phyloP scores from a whole-genome alignment of 495 filamentous ascomycete genomes.

The Penicillium lividum region DNA sequence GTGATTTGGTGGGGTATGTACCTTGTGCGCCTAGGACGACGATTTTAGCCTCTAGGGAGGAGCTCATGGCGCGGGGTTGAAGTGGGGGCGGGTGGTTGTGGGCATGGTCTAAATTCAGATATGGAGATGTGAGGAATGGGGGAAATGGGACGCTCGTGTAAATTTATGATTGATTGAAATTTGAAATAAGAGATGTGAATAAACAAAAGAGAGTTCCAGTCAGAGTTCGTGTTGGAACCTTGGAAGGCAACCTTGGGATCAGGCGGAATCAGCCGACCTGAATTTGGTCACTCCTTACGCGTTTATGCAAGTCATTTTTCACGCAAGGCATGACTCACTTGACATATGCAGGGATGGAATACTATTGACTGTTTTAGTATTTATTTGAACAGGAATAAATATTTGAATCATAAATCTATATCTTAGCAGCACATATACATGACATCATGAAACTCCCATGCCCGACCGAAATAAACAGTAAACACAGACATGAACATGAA shows the following conservation, averaged over 20 bases:
- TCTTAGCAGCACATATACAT: slow-evolving; percentile 12
- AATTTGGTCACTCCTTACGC: not conserved
- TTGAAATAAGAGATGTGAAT: not conserved
- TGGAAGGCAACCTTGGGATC: not conserved
- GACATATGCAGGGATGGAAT: not conserved
- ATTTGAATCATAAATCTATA: not conserved
- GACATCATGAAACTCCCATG: slow-evolving; percentile 10
- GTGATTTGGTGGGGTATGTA: slow-evolving; percentile 17
- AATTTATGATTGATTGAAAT: not conserved
- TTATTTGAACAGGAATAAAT: not conserved
- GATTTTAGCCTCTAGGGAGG: slow-evolving; percentile 86
- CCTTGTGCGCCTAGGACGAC: slow-evolving; percentile 85
- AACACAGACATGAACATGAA: slow-evolving; percentile 18
- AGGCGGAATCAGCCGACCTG: slow-evolving; percentile 20
- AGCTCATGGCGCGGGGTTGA: slow-evolving; percentile 58
- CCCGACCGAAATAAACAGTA: slow-evolving; percentile 9
- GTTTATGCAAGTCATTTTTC: slow-evolving; percentile 1
- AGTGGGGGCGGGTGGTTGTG: slow-evolving; percentile 28
- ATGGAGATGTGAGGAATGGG: not conserved
- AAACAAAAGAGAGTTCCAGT: not conserved
- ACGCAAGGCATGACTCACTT: slow-evolving; percentile 2
- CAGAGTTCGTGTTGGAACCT: not conserved
- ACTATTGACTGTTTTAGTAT: not conserved
- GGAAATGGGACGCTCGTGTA: not conserved
- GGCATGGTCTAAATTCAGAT: slow-evolving; percentile 26